Evolutionary conservation across 768 basidiomycete species (phyloP).

Genomic region (Suillus bovinus): DNA sequence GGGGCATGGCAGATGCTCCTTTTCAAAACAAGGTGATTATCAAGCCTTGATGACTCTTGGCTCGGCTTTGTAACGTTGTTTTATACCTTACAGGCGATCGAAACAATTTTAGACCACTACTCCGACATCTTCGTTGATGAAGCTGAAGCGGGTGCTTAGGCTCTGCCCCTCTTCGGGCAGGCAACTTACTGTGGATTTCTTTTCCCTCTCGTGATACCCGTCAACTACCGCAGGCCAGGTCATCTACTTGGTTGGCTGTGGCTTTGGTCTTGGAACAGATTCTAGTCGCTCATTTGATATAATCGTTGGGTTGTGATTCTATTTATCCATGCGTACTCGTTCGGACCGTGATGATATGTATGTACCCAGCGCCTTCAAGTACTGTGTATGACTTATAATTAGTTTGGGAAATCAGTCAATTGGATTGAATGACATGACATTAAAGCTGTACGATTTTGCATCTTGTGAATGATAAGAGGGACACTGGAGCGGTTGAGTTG

Average conservation of each 20-base stretch:
- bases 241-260: background rate
- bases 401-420: background rate
- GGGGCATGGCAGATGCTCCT: slow-evolving; percentile 67
- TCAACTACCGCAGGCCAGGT: slow-evolving; percentile 6
- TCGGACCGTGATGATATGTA: slow-evolving; percentile 21
- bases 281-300: slow-evolving; percentile 7
- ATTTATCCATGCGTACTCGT: slow-evolving; percentile 22
- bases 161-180: slow-evolving; percentile 4
- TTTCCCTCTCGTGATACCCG: slow-evolving; percentile 30
- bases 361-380: slow-evolving; percentile 17
- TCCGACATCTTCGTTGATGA: slow-evolving; percentile 97
- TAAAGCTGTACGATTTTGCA: background rate
- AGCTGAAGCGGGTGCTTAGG: slow-evolving; percentile 44
- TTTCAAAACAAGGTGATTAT: slow-evolving; percentile 67
- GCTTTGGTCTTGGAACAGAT: background rate
- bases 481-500: background rate
- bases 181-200: slow-evolving; percentile 18
- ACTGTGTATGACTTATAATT: slow-evolving; percentile 11
- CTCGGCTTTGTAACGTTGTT: slow-evolving; percentile 9
- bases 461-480: background rate
- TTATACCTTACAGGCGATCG: slow-evolving; percentile 66
- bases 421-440: background rate
- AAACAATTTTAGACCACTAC: slow-evolving; percentile 93
- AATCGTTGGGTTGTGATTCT: slow-evolving; percentile 12
- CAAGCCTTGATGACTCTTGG: background rate